These are phyloP conservation scores for Phytopythium ostracodes DNA, from an alignment of 352 stramenopile species.

Conservation along the genomic window DNA sequence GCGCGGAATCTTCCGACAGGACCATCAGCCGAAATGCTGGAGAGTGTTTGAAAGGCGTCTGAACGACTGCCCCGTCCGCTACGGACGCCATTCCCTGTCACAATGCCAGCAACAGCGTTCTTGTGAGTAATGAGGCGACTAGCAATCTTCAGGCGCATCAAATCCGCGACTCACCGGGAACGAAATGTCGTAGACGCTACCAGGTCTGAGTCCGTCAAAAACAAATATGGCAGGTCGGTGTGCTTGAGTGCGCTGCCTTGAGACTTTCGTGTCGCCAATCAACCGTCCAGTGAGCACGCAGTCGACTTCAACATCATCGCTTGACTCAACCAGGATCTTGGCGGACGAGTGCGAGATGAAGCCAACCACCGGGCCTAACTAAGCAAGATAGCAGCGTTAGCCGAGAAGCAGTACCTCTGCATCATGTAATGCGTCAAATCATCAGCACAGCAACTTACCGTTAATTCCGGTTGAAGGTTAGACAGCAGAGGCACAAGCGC, in stretches of 20 bases:
- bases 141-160: too few relatives aligned
- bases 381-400: background rate
- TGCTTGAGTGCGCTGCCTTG: slow-evolving; percentile 9
- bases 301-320: slow-evolving; percentile 25
- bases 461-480: background rate
- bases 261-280: slow-evolving; percentile 12
- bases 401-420: background rate
- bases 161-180: slow-evolving; percentile 22
- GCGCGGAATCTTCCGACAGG: slow-evolving; percentile 18
- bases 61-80: slow-evolving; percentile 11
- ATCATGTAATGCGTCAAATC: background rate
- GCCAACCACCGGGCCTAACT: slow-evolving; percentile 46
- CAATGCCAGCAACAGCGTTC: background rate
- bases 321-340: slow-evolving; percentile 39
- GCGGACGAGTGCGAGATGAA: slow-evolving; percentile 24
- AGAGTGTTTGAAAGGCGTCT: slow-evolving; percentile 23
- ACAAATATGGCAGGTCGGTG: slow-evolving; percentile 24
- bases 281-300: slow-evolving; percentile 39
- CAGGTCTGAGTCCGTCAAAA: slow-evolving; percentile 23
- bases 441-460: background rate
- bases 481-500: background rate
- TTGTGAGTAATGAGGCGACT: background rate
- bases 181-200: slow-evolving; percentile 33
- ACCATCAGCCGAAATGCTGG: slow-evolving; percentile 26
- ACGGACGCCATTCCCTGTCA: slow-evolving; percentile 22